phyloP scores from a whole-genome alignment of 208 protist genomes.

The Wallacemonas sp. region DNA sequence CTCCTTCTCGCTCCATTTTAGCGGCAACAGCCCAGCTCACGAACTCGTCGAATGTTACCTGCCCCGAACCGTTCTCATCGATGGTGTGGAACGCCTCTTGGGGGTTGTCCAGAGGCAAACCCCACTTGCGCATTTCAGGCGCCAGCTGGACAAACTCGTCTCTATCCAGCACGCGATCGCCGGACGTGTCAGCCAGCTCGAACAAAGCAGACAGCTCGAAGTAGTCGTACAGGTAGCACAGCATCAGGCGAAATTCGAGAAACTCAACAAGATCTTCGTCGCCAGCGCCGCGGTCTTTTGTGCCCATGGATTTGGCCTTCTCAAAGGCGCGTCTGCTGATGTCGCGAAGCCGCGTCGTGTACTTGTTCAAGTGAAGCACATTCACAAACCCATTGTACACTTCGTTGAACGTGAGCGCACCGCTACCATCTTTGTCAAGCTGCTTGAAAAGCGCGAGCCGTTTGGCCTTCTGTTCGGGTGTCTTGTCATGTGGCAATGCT shows the following conservation, averaged over 20 bases:
- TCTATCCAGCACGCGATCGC: conserved; percentile 36
- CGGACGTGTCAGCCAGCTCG: conserved; percentile 43
- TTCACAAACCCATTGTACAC: conserved; percentile 24
- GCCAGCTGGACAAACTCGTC: conserved; percentile 42
- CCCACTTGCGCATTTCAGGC: conserved; percentile 34
- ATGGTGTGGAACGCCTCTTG: conserved; percentile 37
- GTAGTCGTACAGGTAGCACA: conserved; percentile 24
- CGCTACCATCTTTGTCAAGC: conserved; percentile 52
- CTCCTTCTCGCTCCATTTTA: conserved; percentile 31
- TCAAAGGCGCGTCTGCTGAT: conserved; percentile 41
- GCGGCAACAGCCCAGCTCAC: conserved; percentile 30
- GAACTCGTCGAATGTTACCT: conserved; percentile 58
- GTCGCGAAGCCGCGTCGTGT: conserved; percentile 22
- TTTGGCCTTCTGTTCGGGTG: conserved; percentile 14
- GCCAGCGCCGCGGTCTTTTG: conserved; percentile 19
- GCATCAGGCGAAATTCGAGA: conserved; percentile 49
- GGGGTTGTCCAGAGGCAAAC: conserved; percentile 27
- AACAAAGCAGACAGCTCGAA: conserved; percentile 48
- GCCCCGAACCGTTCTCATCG: conserved; percentile 43
- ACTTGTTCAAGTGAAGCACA: conserved; percentile 30
- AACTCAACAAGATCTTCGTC: conserved; percentile 36
- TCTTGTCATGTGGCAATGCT: not conserved
- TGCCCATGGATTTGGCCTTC: conserved; percentile 39
- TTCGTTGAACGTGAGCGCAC: conserved; percentile 41
- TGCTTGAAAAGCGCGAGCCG: conserved; percentile 45